Percentiles rank a stretch among this genome's conserved stretches.
Conservation (phyloP, 345 rosid species). For the Dipteronia sinensis region DNA sequence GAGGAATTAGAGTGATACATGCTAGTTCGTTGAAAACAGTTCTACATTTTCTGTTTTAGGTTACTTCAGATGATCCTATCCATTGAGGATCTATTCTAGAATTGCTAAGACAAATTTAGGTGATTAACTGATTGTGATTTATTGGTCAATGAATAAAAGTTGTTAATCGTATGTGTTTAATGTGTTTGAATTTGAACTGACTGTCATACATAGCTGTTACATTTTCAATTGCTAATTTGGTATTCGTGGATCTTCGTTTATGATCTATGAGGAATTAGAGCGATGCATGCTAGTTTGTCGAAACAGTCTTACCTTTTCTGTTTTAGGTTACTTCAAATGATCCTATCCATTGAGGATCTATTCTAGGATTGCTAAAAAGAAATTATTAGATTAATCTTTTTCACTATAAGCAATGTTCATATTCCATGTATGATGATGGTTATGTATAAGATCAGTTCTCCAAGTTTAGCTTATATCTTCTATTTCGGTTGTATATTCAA, state of each 20-base stretch:
- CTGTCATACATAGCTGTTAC: neutral
- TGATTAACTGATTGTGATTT: too few species aligned
- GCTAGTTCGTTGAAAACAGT: neutral
- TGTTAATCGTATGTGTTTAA: neutral
- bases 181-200: conserved; percentile 11
- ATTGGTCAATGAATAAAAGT: neutral
- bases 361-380: neutral
- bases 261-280: neutral
- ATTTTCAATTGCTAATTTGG: neutral
- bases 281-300: neutral
- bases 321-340: neutral
- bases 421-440: neutral
- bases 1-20: neutral
- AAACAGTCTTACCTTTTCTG: neutral
- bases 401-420: neutral
- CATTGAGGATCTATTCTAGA: neutral
- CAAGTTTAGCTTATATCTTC: neutral
- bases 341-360: neutral
- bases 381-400: conserved; percentile 3
- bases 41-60: neutral
- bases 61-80: neutral
- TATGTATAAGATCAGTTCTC: neutral
- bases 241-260: neutral
- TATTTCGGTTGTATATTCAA: neutral
- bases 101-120: neutral